Conservation (phyloP, 345 rosid species). For the Isatis tinctoria region DNA sequence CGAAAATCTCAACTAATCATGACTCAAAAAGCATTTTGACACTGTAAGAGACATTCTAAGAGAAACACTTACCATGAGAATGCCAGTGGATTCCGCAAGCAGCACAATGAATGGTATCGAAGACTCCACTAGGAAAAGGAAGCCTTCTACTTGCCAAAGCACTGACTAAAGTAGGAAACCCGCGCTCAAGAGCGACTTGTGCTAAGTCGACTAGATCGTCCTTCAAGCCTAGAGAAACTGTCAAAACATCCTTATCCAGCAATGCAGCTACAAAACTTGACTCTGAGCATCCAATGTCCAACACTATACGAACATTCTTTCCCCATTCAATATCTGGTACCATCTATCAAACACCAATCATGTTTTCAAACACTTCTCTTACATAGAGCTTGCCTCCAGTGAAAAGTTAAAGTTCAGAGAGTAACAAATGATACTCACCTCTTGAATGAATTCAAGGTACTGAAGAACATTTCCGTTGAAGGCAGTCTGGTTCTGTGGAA, state of each 20-base stretch:
- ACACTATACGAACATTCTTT: constrained; percentile 80
- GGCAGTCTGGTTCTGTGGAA: constrained; percentile 73
- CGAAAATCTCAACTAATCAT: neutral
- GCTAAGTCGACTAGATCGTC: constrained; percentile 91
- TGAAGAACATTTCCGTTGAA: constrained; percentile 73
- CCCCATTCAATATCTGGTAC: constrained; percentile 99
- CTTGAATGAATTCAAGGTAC: constrained; percentile 91
- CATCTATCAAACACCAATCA: constrained; percentile 62
- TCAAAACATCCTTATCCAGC: constrained; percentile 73
- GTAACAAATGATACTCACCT: constrained; percentile 46
- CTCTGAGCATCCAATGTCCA: constrained; percentile 78
- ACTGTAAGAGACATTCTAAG: neutral
- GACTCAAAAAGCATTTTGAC: neutral
- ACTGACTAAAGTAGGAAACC: constrained; percentile 75
- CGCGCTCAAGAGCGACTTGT: constrained; percentile 84
- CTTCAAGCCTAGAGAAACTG: constrained; percentile 77
- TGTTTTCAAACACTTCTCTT: constrained; percentile 27
- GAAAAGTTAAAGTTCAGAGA: neutral
- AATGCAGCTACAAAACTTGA: constrained; percentile 72
- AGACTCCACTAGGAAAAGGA: constrained; percentile 88
- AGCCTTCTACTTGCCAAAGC: constrained; percentile 73
- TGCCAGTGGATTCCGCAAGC: constrained; percentile 82
- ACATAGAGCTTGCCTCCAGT: constrained; percentile 2
- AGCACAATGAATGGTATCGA: constrained; percentile 88
- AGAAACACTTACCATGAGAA: constrained; percentile 54